These are phyloP conservation scores for Trifolium subterraneum DNA, from an alignment of 306 rosid genomes.

Conservation along the genomic window DNA sequence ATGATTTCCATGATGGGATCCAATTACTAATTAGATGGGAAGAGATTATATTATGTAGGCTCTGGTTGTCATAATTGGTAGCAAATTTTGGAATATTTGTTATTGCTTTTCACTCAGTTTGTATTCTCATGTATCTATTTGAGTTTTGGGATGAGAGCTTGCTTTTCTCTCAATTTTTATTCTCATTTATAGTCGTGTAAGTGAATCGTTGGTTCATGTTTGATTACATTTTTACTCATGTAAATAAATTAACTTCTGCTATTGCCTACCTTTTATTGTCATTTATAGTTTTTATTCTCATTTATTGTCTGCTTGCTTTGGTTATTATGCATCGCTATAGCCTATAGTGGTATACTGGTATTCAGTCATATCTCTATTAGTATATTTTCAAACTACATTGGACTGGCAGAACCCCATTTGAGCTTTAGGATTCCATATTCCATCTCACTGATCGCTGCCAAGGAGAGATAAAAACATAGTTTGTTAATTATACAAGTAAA, in stretches of 20 bases:
- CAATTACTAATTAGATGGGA: not conserved
- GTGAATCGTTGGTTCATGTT: not conserved
- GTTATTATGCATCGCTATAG: not conserved
- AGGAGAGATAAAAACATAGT: conserved; percentile 25
- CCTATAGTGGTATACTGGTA: too few relatives aligned
- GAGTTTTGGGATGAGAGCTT: conserved; percentile 9
- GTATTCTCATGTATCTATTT: not conserved
- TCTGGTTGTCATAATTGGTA: not conserved
- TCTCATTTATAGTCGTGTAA: not conserved
- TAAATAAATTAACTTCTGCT: conserved; percentile 11
- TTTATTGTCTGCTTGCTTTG: conserved; percentile 3
- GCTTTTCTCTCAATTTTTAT: not conserved
- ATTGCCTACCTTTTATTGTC: not conserved
- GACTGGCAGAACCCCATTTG: not conserved
- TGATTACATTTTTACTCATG: not conserved
- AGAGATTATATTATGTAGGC: conserved; percentile 1
- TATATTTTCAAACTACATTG: not conserved
- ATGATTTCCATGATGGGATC: conserved; percentile 18
- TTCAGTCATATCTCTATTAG: not conserved
- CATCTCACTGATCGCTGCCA: not conserved
- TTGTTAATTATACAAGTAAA: conserved; percentile 11
- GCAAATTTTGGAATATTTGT: conserved; percentile 20
- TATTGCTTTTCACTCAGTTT: not conserved
- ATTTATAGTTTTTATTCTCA: not conserved
- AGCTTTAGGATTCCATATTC: conserved; percentile 9